phyloP scores from a whole-genome alignment of 2,329 filamentous ascomycete species.

The Paramyrothecium roridum region DNA sequence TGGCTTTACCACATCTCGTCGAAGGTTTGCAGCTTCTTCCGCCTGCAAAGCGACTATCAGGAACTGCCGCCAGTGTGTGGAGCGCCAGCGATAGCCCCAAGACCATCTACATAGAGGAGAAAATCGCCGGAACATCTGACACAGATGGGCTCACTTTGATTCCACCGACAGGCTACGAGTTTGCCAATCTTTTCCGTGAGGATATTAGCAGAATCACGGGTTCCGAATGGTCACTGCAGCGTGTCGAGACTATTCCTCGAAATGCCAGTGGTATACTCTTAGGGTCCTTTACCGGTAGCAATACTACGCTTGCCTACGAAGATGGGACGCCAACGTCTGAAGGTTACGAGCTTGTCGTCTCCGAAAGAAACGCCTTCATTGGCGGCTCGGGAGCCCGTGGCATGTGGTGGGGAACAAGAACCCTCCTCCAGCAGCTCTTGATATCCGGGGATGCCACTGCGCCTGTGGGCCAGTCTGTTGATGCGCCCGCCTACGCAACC shows the following conservation, averaged over 20 bases:
- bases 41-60: neutral
- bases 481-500: slow-evolving; percentile 40
- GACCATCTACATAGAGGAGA: slow-evolving; percentile 36
- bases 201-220: slow-evolving; percentile 40
- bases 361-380: slow-evolving; percentile 26
- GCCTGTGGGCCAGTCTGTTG: slow-evolving; percentile 21
- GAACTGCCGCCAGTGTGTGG: neutral
- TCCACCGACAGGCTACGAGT: slow-evolving; percentile 45
- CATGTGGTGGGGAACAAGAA: slow-evolving; percentile 45
- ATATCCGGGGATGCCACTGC: slow-evolving; percentile 24
- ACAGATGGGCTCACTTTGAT: slow-evolving; percentile 46
- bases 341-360: slow-evolving; percentile 43
- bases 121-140: slow-evolving; percentile 36
- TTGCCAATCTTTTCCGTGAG: slow-evolving; percentile 40
- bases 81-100: neutral
- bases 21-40: neutral
- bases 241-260: slow-evolving; percentile 27
- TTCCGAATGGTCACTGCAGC: slow-evolving; percentile 35
- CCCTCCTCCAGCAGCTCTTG: slow-evolving; percentile 37
- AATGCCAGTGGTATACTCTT: slow-evolving; percentile 38
- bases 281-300: slow-evolving; percentile 21
- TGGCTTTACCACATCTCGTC: neutral
- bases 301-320: slow-evolving; percentile 36
- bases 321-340: slow-evolving; percentile 44
- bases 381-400: slow-evolving; percentile 39